Evolutionary conservation across 257 asterid genomes (phyloP), one percentile per base, ranked within the genome.

Genomic region (Jaltomata sinuosa): DNA sequence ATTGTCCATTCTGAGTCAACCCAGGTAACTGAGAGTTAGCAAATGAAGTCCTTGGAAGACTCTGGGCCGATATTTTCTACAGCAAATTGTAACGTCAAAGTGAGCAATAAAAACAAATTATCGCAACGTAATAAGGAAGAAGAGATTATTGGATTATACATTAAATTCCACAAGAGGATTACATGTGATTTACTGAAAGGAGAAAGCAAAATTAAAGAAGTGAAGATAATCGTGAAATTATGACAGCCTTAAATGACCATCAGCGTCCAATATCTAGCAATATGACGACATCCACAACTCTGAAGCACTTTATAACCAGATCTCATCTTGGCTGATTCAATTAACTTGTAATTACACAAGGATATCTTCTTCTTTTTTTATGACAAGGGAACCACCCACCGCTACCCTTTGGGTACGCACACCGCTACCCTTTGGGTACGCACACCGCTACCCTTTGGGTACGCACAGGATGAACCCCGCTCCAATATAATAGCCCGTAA

Each of bases 1-100:
- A 84, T 83, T 93, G 97, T 80, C 97, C 98, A 89, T 94, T 95
- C 90, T 94, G 99, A 86, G 93, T 87, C 89, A 93, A 85, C 76
- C 95, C 94, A 76, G 97, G 89, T 64, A 93, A 85, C 84, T 91
- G 97, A 79, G 90, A 86, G 79, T 89, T 94, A 92, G 92, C 89
- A 85, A 91, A 93, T 76, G 98, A 90, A 34, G 97, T 83, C 91
- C 97, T 89, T 53, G 94, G 83, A 32, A 94, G 88, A 87, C 87
- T 93, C 88, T 93, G 97, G 5, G 91, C 94, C 94, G 94, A 98
- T 81, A 92, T 32, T 88, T 91, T 86, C 84, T 84, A 83, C 50
- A 77, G 45, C 1, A 65, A 68, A 82, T 40, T 27, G 84, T 83
- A 19, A 57, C 25, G 54, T 8, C 64, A 89, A 64, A 83, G 81